phyloP scores from a whole-genome alignment of 306 rosid species.

The Alnus glutinosa region DNA sequence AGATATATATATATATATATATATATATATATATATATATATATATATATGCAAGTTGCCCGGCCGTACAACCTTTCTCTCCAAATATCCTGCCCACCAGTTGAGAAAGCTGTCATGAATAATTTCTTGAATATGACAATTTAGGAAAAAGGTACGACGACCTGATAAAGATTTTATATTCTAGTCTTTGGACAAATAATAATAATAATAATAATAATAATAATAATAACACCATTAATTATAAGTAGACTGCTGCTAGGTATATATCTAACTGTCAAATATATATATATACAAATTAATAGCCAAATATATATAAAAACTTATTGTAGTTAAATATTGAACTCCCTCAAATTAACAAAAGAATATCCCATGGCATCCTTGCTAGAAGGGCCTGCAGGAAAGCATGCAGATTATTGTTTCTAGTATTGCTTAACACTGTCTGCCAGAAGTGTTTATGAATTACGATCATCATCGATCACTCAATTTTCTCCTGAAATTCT shows the following conservation, averaged over 20 bases:
- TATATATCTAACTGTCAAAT: no score
- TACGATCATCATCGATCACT: no score
- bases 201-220: no score
- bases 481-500: neutral
- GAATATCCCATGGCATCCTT: neutral
- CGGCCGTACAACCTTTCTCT: neutral
- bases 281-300: no score
- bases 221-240: no score
- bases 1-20: neutral
- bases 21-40: no score
- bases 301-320: neutral
- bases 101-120: neutral
- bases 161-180: neutral
- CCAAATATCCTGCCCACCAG: neutral
- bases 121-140: neutral
- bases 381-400: no score
- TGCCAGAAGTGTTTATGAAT: no score
- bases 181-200: no score
- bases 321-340: neutral
- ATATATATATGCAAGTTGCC: neutral
- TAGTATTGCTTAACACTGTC: no score
- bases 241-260: no score
- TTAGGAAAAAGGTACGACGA: neutral
- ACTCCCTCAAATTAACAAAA: neutral
- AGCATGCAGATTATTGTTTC: neutral